Conservation (phyloP, 75 land plant genomes). For the Picea glauca region DNA sequence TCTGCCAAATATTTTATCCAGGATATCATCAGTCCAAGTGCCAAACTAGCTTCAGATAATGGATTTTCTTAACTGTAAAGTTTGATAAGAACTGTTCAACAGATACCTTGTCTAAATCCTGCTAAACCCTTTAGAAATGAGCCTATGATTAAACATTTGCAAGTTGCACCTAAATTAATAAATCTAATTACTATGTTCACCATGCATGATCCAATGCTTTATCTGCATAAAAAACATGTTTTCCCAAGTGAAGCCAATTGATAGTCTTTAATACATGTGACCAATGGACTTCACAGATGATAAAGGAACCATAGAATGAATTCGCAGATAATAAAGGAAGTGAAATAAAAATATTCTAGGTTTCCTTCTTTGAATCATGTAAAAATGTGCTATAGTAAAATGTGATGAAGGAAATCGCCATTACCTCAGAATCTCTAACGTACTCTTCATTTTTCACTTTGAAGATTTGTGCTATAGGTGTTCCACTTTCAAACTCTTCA, state of each 20-base stretch:
- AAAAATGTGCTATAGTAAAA: neutral
- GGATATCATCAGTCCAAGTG: neutral
- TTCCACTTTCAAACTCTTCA: conserved; percentile 46
- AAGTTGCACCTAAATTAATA: too few relatives aligned
- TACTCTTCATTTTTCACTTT: conserved; percentile 39
- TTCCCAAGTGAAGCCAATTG: neutral
- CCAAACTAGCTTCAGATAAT: neutral
- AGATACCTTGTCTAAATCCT: neutral
- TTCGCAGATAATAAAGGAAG: neutral
- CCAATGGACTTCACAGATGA: neutral
- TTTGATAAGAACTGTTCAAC: neutral
- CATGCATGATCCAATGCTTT: neutral
- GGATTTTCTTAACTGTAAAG: neutral
- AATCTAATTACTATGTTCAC: neutral
- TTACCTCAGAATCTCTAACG: conserved; percentile 69
- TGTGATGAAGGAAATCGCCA: neutral
- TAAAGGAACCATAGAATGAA: neutral
- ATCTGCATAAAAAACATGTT: neutral
- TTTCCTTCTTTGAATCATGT: neutral
- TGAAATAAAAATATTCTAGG: neutral
- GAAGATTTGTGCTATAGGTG: conserved; percentile 66
- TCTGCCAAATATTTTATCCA: conserved; percentile 35
- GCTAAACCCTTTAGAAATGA: neutral
- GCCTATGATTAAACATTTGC: neutral
- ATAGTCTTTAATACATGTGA: neutral